Base-by-base conservation (phyloP, 768 basidiomycete genomes). In the Tephrocybe sp. region DNA sequence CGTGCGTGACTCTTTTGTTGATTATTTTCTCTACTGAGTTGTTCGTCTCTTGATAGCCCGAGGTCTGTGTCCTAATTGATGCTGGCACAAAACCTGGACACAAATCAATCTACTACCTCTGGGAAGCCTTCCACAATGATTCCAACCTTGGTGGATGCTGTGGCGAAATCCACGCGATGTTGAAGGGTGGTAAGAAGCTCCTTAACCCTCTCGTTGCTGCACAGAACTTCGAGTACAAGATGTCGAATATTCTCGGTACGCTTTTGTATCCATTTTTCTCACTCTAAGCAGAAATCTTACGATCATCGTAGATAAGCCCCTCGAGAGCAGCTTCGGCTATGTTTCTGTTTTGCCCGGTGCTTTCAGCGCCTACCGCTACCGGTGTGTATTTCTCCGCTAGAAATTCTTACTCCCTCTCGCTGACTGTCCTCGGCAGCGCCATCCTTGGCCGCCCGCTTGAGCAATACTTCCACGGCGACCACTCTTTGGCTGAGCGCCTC, bases 201-300 rank as follows among this genome's bases (percentile, higher is more conserved):
- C 67, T 97, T 51, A 98, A 97, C 63, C 95, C 92, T 26, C 75
- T 94, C 39, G 82, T 98, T 26, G 95, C 95, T 5, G 93, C 95
- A 11, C 95, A 98, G 67, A 97, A 98, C 72, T 95, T 94, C 60
- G 93, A 95, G 72, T 97, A 97, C 72, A 96, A 93, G 72, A 95
- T 97, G 91, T 94, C 91, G 39, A 97, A 98, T 70, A 96, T 98
- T 63, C 77, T 98, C 26, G 89, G 86, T 84, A 60, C 41, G 76
- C 52, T 26, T 23, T 12, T 38, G 20, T 39, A 26, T 11, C 20
- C 6, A 30, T 34, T n/a, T 9, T 1, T 39, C 16, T 35, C 33
- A n/a, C 12, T 16, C 13, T 26, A 26, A 26, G 22, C 9, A 16
- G 32, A 31, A 19, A 20, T 14, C 32, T 52, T 1, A 45, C 56